Conservation (phyloP, 495 filamentous ascomycete genomes). For the Cudoniella acicularis region DNA sequence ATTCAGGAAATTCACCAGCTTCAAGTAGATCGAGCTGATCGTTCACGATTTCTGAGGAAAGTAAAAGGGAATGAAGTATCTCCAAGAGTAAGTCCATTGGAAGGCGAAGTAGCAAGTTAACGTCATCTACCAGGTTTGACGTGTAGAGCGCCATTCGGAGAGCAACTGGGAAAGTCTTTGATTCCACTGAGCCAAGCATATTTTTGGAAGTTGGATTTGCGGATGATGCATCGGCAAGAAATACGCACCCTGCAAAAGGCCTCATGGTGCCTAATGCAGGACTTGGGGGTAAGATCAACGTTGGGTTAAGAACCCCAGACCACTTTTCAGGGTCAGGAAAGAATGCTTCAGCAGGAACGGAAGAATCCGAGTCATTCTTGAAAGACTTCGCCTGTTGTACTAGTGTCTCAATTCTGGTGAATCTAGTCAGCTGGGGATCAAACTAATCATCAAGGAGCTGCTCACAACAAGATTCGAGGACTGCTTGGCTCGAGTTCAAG, state of each 20-base stretch:
- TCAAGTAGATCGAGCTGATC: slow-evolving; percentile 39
- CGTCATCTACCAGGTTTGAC: slow-evolving; percentile 45
- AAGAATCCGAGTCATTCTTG: slow-evolving; percentile 11
- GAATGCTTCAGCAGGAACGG: slow-evolving; percentile 27
- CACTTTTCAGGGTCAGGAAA: slow-evolving; percentile 41
- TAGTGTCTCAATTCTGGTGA: slow-evolving; percentile 39
- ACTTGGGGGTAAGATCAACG: slow-evolving; percentile 55
- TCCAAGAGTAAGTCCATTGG: slow-evolving; percentile 33
- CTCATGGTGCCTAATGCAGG: slow-evolving; percentile 68
- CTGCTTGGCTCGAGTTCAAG: slow-evolving; percentile 32
- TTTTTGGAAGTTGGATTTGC: slow-evolving; percentile 3
- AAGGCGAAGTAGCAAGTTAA: slow-evolving; percentile 26
- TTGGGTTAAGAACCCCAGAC: slow-evolving; percentile 45
- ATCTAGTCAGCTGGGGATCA: not conserved
- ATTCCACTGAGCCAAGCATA: slow-evolving; percentile 47
- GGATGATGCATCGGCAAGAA: slow-evolving; percentile 43
- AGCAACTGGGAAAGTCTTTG: slow-evolving; percentile 62
- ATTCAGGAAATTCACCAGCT: not conserved
- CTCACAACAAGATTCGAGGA: slow-evolving; percentile 37
- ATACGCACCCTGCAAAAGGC: slow-evolving; percentile 64
- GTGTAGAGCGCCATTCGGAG: slow-evolving; percentile 71
- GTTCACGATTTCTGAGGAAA: slow-evolving; percentile 37
- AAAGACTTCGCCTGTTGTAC: slow-evolving; percentile 36
- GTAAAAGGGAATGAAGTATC: slow-evolving; percentile 34
- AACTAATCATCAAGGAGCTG: slow-evolving; percentile 1